Base-by-base conservation (phyloP, 352 stramenopile species). In the Hyaloperonospora arabidopsidis region DNA sequence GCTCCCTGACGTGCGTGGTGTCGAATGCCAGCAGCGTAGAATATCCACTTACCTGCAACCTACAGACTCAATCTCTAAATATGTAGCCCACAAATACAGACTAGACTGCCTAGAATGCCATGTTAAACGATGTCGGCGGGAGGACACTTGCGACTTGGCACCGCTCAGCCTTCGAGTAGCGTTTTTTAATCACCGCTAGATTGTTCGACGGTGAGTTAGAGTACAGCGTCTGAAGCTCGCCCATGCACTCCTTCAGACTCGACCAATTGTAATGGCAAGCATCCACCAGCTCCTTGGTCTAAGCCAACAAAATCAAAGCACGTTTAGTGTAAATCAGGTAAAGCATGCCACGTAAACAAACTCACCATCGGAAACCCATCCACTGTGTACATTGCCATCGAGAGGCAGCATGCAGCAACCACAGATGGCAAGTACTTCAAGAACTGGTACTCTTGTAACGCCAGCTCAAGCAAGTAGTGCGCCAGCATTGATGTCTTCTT, bases 371-470 rank as follows among this genome's bases (percentile, higher is more conserved):
- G 74, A 25, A 87, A 89, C 25, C 83, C 81, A 21, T 91, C 79
- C 22, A 91, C 68, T 1, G 78, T 89, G 63, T 79, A 91, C 80
- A 95, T 86, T 22, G 82, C 79, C 76, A 95, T 84, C 25, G 80
- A 93, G 1, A 95, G 52, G 25, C 79, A 91, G 66, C 83, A 92
- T 18, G 82, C 73, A 2, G 82, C 86, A 2, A 94, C 84, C n/a
- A 89, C 70, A 11, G 86, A 95, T 12, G 86, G 86, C 44, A 89
- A 54, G 45, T 87, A 89, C 49, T 86, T 84, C 48, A 93, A 59
- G 59, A 95, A 94, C 57, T 89, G 76, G 49, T 93, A 90, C 59
- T 95, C 85, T 62, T 95, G 85, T 6, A 96, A 67, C 22, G 84
- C 84, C 45, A 95, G 61, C 48, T 96, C 86, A 7, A 92, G 69